A percentile compares a stretch with the other conserved stretches of the same genome.
Evolutionary conservation across 768 basidiomycete species (phyloP).

Genomic region (Pleurotus sapidus): DNA sequence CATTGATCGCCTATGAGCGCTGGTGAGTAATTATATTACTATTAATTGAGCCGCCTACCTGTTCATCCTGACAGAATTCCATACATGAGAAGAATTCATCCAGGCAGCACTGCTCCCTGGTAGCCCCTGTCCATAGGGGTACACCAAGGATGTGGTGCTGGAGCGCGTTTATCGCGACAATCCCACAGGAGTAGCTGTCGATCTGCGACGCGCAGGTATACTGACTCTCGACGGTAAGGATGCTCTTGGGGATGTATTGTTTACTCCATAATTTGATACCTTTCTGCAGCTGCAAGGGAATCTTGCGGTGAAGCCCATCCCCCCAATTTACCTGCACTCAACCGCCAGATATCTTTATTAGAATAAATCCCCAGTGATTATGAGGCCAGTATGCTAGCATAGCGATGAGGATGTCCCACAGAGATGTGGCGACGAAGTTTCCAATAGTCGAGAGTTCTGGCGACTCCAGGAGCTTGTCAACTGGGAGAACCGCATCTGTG

Average conservation of each 20-base stretch:
- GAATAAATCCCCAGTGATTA: not conserved
- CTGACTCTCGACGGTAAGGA: not conserved
- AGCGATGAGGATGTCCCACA: not conserved
- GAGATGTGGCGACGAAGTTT: not conserved
- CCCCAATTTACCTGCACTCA: not conserved
- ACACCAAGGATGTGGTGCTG: not conserved
- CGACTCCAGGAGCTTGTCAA: not conserved
- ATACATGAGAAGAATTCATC: not conserved
- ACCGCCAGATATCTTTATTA: not conserved
- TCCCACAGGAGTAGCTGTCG: not conserved
- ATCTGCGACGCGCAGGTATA: not conserved
- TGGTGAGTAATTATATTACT: not conserved
- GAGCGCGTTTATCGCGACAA: not conserved
- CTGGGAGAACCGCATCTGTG: too few species aligned
- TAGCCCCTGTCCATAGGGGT: not conserved
- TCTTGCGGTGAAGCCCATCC: not conserved
- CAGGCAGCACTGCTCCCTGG: not conserved
- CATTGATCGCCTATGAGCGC: not conserved
- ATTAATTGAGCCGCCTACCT: not conserved
- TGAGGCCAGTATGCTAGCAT: not conserved
- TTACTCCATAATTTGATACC: not conserved
- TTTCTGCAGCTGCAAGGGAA: not conserved
- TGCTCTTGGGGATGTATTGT: not conserved
- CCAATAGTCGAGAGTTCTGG: not conserved
- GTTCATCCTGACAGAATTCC: not conserved